Conservation (phyloP, 441 rosid genomes). For the Pelargonium australe region DNA sequence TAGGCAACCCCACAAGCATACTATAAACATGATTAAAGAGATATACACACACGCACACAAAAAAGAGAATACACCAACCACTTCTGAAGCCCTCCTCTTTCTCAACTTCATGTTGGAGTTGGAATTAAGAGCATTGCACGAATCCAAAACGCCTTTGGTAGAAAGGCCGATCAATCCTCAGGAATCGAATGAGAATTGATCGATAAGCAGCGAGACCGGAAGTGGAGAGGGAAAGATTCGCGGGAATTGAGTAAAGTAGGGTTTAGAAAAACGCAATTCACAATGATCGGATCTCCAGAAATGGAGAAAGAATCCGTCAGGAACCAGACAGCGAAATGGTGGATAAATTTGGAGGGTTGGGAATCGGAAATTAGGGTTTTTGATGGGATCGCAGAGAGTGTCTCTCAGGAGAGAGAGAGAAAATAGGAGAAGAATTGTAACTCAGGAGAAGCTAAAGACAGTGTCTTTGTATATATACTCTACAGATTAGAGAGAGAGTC, state of each 20-base stretch:
- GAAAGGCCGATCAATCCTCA: conserved; percentile 43
- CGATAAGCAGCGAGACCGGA: conserved; percentile 21
- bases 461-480: background rate
- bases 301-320: background rate
- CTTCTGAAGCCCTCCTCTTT: conserved; percentile 72
- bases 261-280: conserved; percentile 7
- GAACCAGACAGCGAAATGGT: background rate
- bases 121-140: conserved; percentile 48
- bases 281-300: conserved; percentile 29
- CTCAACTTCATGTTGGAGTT: conserved; percentile 67
- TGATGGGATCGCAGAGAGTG: conserved; percentile 32
- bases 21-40: background rate
- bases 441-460: conserved; percentile 20
- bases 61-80: conserved; percentile 41
- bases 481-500: too few relatives aligned
- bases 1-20: background rate
- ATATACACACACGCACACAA: too few relatives aligned
- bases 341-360: background rate
- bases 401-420: background rate
- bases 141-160: conserved; percentile 15
- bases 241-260: conserved; percentile 16
- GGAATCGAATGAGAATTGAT: conserved; percentile 36
- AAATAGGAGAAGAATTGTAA: conserved; percentile 18
- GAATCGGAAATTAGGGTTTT: conserved; percentile 42
- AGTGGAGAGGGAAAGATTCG: conserved; percentile 10